Evolutionary conservation across 495 filamentous ascomycete species (phyloP), one percentile per base, ranked within the genome.

Genomic region (Astrothelium macrocarpum): DNA sequence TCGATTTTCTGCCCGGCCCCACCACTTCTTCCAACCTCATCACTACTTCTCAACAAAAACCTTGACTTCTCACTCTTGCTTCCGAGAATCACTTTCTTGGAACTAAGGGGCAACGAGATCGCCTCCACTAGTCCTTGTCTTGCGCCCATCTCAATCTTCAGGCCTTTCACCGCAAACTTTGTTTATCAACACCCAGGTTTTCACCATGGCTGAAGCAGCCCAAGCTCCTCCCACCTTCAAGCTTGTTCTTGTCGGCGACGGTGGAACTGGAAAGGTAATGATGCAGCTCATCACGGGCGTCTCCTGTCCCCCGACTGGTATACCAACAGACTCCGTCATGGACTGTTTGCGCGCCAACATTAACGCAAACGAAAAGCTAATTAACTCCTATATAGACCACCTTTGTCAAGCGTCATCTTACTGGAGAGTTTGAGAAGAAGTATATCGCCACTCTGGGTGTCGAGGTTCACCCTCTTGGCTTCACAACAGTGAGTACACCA

Each of bases 371-470:
- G 65, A 65, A 66, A 66, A 70, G 56, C 23, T 3, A 11, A 11
- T 11, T 25, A 7, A 56, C 26, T 29, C 26, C 20, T 18, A 23
- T 31, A 28, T 61, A 99, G 95, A 99, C 95, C 75, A 99, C 95
- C 75, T 99, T 99, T 83, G 95, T 99, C 81, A 99, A 97, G 87
- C 95, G 95, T 72, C 95, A 99, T 78, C 81, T 97, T 82, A 97
- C 95, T 75, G 95, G 95, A 68, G 95, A 99, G 76, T 99, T 99
- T 75, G 95, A 99, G 84, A 99, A 99, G 87, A 99, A 97, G 82
- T 99, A 99, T 79, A 97, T 99, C 77, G 95, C 95, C 67, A 99
- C 95, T 63, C 87, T 99, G 64, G 95, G 95, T 88, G 95, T 99
- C 71, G 95, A 99, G 77, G 95, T 99, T 69, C 95, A 99, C 80